phyloP scores from a whole-genome alignment of 495 filamentous ascomycete genomes.

The Hypoxylon fragiforme region DNA sequence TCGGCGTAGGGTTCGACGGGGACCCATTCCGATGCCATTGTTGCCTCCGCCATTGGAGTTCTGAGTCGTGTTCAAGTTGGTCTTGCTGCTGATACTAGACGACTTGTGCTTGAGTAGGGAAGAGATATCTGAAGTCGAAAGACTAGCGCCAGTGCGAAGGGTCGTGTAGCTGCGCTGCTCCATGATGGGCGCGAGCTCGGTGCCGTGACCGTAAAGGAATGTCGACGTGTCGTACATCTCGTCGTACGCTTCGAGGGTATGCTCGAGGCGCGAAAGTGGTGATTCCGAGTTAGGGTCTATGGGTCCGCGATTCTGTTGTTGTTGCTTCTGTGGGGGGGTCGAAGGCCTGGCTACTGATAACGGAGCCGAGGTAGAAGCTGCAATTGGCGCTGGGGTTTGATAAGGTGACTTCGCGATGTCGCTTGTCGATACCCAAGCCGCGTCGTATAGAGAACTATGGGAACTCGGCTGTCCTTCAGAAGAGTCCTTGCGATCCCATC shows the following conservation, averaged over 20 bases:
- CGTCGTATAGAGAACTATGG: slow-evolving; percentile 45
- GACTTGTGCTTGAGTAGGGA: slow-evolving; percentile 32
- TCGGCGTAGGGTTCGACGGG: slow-evolving; percentile 19
- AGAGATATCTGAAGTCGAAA: slow-evolving; percentile 33
- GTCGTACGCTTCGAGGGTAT: background rate
- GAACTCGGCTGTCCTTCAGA: slow-evolving; percentile 42
- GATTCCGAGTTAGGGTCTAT: slow-evolving; percentile 31
- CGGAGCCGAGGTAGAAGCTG: background rate
- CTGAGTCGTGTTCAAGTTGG: slow-evolving; percentile 1
- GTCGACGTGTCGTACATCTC: slow-evolving; percentile 23
- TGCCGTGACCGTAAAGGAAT: slow-evolving; percentile 47
- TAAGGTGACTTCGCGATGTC: slow-evolving; percentile 32
- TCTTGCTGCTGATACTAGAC: slow-evolving; percentile 16
- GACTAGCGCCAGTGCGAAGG: slow-evolving; percentile 28
- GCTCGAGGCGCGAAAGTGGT: slow-evolving; percentile 25
- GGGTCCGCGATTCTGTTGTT: background rate
- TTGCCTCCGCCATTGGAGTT: background rate
- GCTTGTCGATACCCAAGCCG: slow-evolving; percentile 35
- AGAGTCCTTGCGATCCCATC: slow-evolving; percentile 41
- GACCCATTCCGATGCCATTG: background rate
- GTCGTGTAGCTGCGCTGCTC: slow-evolving; percentile 44
- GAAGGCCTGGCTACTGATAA: slow-evolving; percentile 6
- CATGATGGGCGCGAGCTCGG: slow-evolving; percentile 43
- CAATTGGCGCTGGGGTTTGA: slow-evolving; percentile 22
- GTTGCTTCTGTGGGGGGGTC: slow-evolving; percentile 15